These are phyloP conservation scores for Paracoccidioides lutzii DNA, from an alignment of 2,329 filamentous ascomycete species.

Conservation along the genomic window DNA sequence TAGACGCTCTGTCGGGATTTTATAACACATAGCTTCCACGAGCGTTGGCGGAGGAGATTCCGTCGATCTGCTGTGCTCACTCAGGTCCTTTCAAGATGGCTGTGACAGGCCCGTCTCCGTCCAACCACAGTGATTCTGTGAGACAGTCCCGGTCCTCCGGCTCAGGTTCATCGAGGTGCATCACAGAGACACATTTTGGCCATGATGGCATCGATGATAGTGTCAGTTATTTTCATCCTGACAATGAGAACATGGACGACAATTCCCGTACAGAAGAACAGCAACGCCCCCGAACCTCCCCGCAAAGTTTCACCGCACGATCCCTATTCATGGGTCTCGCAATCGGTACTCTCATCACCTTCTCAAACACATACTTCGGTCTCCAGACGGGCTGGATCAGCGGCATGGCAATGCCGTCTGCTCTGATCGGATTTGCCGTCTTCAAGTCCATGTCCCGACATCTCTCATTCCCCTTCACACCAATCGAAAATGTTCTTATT, in stretches of 20 bases:
- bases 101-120: neutral
- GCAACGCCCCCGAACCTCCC: conserved; percentile 14
- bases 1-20: neutral
- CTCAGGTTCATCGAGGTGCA: neutral
- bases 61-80: neutral
- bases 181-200: neutral
- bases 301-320: conserved; percentile 66
- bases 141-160: neutral
- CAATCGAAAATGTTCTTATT: conserved; percentile 91
- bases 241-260: neutral
- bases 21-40: neutral
- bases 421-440: conserved; percentile 84
- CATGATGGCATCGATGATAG: neutral
- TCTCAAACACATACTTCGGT: conserved; percentile 98
- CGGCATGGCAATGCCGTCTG: conserved; percentile 94
- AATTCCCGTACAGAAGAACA: conserved; percentile 2
- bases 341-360: conserved; percentile 84
- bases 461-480: conserved; percentile 70
- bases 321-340: conserved; percentile 65
- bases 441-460: conserved; percentile 68
- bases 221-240: neutral
- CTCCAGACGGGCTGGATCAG: conserved; percentile 75
- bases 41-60: neutral
- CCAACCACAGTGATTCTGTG: neutral
- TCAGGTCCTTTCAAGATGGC: neutral